A percentile compares a stretch with the other conserved stretches of the same genome.
Evolutionary conservation across 345 rosid genomes (phyloP).

Genomic region (Salix brachista): DNA sequence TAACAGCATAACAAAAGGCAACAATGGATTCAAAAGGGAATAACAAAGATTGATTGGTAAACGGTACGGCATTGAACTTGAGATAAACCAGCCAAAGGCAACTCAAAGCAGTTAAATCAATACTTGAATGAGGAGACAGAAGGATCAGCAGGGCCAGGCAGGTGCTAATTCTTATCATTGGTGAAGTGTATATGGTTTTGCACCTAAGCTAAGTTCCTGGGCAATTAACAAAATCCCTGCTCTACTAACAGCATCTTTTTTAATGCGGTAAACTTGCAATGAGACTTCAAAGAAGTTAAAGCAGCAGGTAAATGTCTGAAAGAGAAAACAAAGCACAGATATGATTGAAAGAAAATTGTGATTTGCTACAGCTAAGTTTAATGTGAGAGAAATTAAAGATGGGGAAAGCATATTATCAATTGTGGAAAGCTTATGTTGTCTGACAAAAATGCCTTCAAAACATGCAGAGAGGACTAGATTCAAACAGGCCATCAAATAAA

Average conservation of each 20-base stretch:
- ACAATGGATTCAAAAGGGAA: neutral
- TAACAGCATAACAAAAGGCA: neutral
- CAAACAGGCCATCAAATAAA: neutral
- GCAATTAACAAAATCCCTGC: neutral
- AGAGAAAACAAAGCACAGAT: neutral
- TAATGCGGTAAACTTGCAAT: neutral
- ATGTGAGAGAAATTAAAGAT: neutral
- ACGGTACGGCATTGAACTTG: neutral
- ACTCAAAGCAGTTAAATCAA: neutral
- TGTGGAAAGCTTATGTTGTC: neutral
- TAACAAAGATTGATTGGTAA: neutral
- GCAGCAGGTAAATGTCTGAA: neutral
- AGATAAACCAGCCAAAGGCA: neutral
- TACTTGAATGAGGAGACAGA: neutral
- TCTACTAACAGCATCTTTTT: neutral
- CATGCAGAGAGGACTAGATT: neutral
- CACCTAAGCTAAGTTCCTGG: neutral
- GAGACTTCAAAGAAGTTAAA: neutral
- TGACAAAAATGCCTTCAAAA: neutral
- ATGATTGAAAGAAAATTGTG: neutral
- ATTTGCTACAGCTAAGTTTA: neutral
- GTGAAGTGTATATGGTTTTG: neutral
- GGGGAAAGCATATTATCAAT: neutral
- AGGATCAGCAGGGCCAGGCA: neutral
- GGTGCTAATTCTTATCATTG: neutral